Evolutionary conservation across 352 stramenopile species (phyloP), one percentile per base, ranked within the genome.

Genomic region (Globisporangium yorkense): DNA sequence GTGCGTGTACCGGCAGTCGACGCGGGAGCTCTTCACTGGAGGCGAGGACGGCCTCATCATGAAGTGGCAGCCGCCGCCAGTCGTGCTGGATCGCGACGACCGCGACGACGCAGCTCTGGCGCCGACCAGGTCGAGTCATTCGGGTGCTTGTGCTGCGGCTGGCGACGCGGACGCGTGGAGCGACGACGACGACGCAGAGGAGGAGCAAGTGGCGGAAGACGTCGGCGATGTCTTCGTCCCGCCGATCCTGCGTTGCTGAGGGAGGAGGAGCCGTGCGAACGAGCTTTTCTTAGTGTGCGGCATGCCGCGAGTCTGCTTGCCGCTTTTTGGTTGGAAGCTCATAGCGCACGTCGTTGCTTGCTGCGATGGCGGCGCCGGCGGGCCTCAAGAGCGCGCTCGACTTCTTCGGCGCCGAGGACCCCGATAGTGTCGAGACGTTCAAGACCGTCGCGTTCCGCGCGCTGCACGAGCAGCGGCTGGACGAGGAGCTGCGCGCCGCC

Each of bases 11-110:
- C 74, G 82, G 0, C 72, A 70, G 41, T 59, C 71, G 4, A 68
- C 61, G 5, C 68, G 77, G 20, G 79, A 92, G 49, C 56, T 92
- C 0, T 86, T 76, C 41, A 87, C 77, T 3, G 70, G 73, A 40
- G 80, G 75, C 4, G 67, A 79, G 59, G 79, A 89, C 56, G 82
- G 80, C 2, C 59, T 89, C 20, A 88, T 92, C 56, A 85, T 87
- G 74, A 79, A 77, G 56, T 92, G 82, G 82, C 81, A 62, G 18
- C 70, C 78, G 0, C 56, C 61, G 7, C 48, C 61, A 3, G 56
- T 75, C 4, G 54, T 71, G 20, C 63, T 83, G 0, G 35, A 58
- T 3, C 10, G 1, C 27, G 53, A 56, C 21, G 51, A 55, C 27
- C 44, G 56, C 15, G 10, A 49, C 3, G 45, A 45, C 62, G 12